phyloP scores from a whole-genome alignment of 139 green algal species.

The Auxenochlorella protothecoides region DNA sequence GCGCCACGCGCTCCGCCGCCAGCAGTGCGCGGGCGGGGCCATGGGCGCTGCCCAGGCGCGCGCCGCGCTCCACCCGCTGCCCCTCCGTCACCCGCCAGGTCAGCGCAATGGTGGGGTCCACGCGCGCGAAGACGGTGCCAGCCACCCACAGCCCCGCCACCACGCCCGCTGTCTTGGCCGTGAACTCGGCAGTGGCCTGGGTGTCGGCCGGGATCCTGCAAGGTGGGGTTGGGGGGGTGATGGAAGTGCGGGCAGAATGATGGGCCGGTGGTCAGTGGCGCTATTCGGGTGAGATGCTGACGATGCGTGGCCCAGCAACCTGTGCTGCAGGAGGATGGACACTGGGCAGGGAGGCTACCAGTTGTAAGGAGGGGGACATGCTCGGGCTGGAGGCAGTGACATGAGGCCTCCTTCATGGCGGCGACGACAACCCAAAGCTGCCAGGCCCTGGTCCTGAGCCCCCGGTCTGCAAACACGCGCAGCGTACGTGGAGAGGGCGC shows the following conservation, averaged over 20 bases:
- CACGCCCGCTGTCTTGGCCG: constrained; percentile 83
- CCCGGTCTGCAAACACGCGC: not conserved
- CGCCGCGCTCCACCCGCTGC: constrained; percentile 35
- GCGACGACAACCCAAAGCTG: too few relatives aligned
- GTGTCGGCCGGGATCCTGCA: constrained; percentile 63
- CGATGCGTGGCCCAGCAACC: too few relatives aligned
- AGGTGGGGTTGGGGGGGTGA: not conserved
- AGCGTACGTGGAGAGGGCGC: constrained; percentile 69
- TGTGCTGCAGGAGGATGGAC: too few relatives aligned
- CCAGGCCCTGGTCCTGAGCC: not conserved
- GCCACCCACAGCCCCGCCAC: constrained; percentile 81
- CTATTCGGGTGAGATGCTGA: too few relatives aligned
- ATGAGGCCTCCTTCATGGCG: too few relatives aligned
- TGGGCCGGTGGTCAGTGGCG: too few relatives aligned
- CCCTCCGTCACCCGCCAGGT: constrained; percentile 41
- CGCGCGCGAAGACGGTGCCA: constrained; percentile 60
- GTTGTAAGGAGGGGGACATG: too few relatives aligned
- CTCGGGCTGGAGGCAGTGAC: too few relatives aligned
- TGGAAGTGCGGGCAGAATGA: too few relatives aligned
- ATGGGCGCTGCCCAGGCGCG: constrained; percentile 49
- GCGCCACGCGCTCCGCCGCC: constrained; percentile 82
- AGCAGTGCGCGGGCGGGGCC: constrained; percentile 78
- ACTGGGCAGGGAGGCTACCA: too few relatives aligned
- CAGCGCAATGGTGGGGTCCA: constrained; percentile 69
- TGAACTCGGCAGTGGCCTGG: constrained; percentile 66